A percentile compares a stretch with the other conserved stretches of the same genome.
Evolutionary conservation across 306 rosid species (phyloP).

Genomic region (Quercus ilex): DNA sequence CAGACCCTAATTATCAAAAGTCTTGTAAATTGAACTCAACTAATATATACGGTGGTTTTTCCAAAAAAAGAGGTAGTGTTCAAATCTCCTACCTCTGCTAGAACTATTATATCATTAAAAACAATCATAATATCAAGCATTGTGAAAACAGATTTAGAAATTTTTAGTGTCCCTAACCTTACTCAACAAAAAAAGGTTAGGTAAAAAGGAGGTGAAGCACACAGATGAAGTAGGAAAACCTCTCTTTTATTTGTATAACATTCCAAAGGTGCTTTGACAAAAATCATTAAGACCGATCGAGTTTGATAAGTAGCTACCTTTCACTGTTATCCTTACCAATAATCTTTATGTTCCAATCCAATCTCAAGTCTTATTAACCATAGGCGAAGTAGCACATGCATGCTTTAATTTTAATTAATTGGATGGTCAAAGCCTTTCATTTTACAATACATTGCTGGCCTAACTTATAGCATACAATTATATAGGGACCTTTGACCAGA

Average conservation of each 20-base stretch:
- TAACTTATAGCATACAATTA: neutral
- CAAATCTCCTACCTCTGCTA: no score
- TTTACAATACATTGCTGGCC: neutral
- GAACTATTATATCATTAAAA: no score
- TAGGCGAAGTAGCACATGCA: neutral
- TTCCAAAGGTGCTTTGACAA: neutral
- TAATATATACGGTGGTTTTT: no score
- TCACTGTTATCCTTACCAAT: neutral
- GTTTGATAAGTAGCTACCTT: neutral
- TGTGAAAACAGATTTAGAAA: no score
- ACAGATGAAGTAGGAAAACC: neutral
- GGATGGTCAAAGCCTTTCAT: neutral
- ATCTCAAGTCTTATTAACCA: neutral
- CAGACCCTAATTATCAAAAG: no score
- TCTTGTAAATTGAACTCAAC: no score
- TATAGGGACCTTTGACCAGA: conserved; percentile 2
- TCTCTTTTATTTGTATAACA: neutral
- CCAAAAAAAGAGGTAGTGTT: no score
- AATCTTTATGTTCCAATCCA: neutral
- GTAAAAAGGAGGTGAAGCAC: no score
- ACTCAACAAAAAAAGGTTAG: neutral
- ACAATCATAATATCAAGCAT: no score
- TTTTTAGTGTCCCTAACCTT: no score
- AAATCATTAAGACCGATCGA: neutral
- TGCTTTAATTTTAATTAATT: neutral